phyloP scores from a whole-genome alignment of 176 grass and related monocot genomes.

The Triticum monococcum region DNA sequence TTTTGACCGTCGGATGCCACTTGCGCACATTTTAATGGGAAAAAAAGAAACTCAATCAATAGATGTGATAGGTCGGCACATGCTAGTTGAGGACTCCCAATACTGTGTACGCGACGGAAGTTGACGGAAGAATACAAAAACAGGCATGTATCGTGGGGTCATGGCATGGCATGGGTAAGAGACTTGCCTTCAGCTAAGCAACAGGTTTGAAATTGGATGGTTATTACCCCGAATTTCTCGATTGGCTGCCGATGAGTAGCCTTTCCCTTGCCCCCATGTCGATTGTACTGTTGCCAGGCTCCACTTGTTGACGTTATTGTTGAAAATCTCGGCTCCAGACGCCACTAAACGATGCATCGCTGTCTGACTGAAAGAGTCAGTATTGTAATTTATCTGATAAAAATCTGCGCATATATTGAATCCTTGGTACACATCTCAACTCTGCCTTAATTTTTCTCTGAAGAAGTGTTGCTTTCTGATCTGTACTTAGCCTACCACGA shows the following conservation, averaged over 20 bases:
- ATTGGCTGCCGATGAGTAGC: constrained; percentile 10
- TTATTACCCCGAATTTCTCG: not conserved
- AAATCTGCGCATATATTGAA: not conserved
- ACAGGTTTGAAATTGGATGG: constrained; percentile 22
- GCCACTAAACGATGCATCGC: not conserved
- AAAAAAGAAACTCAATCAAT: not conserved
- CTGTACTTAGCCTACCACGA: not conserved
- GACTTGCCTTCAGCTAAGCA: constrained; percentile 23
- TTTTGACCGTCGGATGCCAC: constrained; percentile 13
- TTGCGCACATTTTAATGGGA: constrained; percentile 27
- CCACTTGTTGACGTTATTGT: constrained; percentile 18
- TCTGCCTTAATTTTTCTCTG: not conserved
- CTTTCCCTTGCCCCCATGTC: constrained; percentile 14
- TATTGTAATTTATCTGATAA: not conserved
- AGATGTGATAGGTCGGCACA: not conserved
- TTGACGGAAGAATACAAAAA: constrained; percentile 35
- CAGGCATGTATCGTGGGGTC: not conserved
- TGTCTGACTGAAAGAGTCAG: not conserved
- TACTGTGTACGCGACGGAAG: not conserved
- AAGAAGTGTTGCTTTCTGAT: not conserved
- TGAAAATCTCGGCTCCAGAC: constrained; percentile 32
- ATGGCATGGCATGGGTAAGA: not conserved
- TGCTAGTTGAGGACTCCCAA: not conserved
- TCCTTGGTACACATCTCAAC: not conserved
- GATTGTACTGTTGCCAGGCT: constrained; percentile 5